Evolutionary conservation across 768 basidiomycete genomes (phyloP), one percentile per base, ranked within the genome.

Genomic region (Cystofilobasidium ferigula): DNA sequence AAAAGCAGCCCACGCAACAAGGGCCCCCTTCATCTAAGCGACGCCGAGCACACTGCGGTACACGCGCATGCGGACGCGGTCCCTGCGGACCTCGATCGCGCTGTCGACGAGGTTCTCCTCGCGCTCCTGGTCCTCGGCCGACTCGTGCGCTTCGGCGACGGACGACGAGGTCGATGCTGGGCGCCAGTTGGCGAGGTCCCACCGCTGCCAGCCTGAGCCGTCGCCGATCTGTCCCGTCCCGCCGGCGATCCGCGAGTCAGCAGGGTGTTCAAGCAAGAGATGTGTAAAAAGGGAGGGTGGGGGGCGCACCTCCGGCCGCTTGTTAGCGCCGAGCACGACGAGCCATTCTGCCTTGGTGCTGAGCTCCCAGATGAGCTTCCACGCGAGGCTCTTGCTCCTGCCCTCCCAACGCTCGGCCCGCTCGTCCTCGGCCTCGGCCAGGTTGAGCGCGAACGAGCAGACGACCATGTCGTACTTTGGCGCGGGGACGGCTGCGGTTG

Each of bases 391-490:
- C 63, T 64, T 64, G 18, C 34, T 40, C 63, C 58, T 59, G 38
- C 57, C 57, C 48, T 64, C 63, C 35, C 47, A 40, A 14, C 57
- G 36, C 9, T 58, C 57, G 20, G 63, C 63, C 57, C 58, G 47
- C 38, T 43, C 43, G 35, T 64, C 63, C 36, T 87, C 74, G 10
- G 47, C 59, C 24, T 57, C 64, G 36, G 87, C 74, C 40, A 88
- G 82, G 71, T 88, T 86, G 34, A 88, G 74, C 12, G 86, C 86
- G 71, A 87, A 88, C 4, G 86, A 87, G 71, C 86, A 86, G 26
- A 88, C 73, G 18, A 84, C 81, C 75, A 88, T 79, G 70, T 88
- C 86, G 47, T 83, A 77, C 57, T 71, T 62, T 13, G 69, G 67
- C 16, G 51, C 26, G 45, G 68, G 24, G 51, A 54, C 63, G n/a